Evolutionary conservation across 176 grass and related monocot species (phyloP), one percentile per base, ranked within the genome.

Genomic region (Hyparrhenia diplandra): DNA sequence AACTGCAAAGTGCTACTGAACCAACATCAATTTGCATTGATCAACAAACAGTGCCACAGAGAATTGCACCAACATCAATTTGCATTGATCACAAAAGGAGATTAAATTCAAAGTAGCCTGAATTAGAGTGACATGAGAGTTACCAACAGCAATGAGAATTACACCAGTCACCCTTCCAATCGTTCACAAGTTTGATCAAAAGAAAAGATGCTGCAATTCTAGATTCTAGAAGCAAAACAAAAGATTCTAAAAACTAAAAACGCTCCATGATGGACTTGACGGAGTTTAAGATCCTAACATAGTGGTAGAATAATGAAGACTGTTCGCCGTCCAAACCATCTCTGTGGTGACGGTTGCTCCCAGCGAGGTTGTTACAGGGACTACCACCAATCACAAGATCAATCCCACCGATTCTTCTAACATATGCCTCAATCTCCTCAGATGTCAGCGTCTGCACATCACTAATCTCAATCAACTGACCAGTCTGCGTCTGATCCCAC

Each of bases 341-440:
- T 4, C 96, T 81, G 18, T 88, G 83, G 65, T 88, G 71, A 6
- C 95, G 76, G 78, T 98, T 98, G 75, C 90, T 94, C 7, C 95
- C 92, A 10, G 95, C 25, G n/a, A 94, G 85, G 69, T 98, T 98
- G 58, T 98, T 98, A 63, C 95, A 98, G 0, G 95, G 95, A 37
- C 95, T 98, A 10, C 95, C 95, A 0, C 92, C 95, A 31, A 98
- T 90, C 3, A 98, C 86, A 18, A 98, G 60, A 64, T 98, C 92
- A 73, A 94, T 89, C 1, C 92, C 79, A 14, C 95, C 95, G 51
- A 82, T 81, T 29, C 73, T 82, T 10, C 27, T 60, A 30, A 92
- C 75, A 20, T 82, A 85, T 4, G 41, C 16, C 7, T 83, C 74
- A 0, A 98, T 68, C 23, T 42, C 82, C 0, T 84, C 88, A 6